phyloP scores from a whole-genome alignment of 306 rosid genomes.

The Prunus persica region Prunus_persica_NCBIv2 NC_034009.1:13627501-13628000 shows the following conservation, averaged over 20 bases:
- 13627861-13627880: slow-evolving; percentile 53
- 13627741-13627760: slow-evolving; percentile 77
- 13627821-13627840: slow-evolving; percentile 63
- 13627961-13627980: not conserved
- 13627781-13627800: slow-evolving; percentile 70
- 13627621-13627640: not conserved
- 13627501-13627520: not conserved
- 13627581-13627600: not conserved
- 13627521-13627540: not conserved
- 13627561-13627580: not conserved
- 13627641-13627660: not conserved
- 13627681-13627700: not conserved
- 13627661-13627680: not conserved
- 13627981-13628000: not conserved
- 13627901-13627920: slow-evolving; percentile 10
- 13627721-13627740: slow-evolving; percentile 58
- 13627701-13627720: not conserved
- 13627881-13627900: slow-evolving; percentile 51
- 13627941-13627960: not conserved
- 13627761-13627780: slow-evolving; percentile 68
- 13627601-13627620: not conserved
- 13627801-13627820: slow-evolving; percentile 71
- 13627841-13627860: slow-evolving; percentile 50
- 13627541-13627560: not conserved
- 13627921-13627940: not conserved